phyloP scores from a whole-genome alignment of 73 alveolate genomes.

The Paramecium pentaurelia region DNA sequence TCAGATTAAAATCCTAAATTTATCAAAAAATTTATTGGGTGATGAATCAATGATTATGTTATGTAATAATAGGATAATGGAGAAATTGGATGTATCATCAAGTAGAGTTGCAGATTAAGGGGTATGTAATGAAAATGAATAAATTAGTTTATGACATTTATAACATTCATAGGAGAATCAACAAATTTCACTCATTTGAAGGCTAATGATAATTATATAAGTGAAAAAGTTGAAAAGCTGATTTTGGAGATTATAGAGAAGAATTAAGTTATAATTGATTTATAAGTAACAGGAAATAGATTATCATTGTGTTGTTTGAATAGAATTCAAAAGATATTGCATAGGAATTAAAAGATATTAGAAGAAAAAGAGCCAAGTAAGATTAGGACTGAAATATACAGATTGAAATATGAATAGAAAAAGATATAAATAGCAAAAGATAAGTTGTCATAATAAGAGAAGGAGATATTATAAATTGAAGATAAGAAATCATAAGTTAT shows the following conservation, averaged over 20 bases:
- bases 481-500: conserved; percentile 75
- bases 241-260: conserved; percentile 90
- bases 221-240: conserved; percentile 91
- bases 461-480: conserved; percentile 79
- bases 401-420: conserved; percentile 88
- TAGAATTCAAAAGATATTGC: conserved; percentile 79
- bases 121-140: conserved; percentile 22
- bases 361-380: conserved; percentile 92
- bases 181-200: conserved; percentile 82
- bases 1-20: conserved; percentile 71
- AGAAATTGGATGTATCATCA: conserved; percentile 87
- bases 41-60: conserved; percentile 90
- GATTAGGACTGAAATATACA: conserved; percentile 88
- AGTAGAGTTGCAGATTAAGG: conserved; percentile 89
- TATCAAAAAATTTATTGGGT: conserved; percentile 90
- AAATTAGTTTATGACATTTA: conserved; percentile 66
- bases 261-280: conserved; percentile 80
- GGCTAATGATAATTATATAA: conserved; percentile 92
- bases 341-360: conserved; percentile 75
- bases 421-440: conserved; percentile 88
- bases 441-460: conserved; percentile 74
- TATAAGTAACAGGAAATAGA: conserved; percentile 87
- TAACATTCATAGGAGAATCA: conserved; percentile 79
- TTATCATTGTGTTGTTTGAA: conserved; percentile 90
- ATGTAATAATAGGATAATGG: conserved; percentile 63